A percentile compares a stretch with the other conserved stretches of the same genome.
Evolutionary conservation across 2,329 filamentous ascomycete genomes (phyloP).

Genomic region (Exophiala spinifera): DNA sequence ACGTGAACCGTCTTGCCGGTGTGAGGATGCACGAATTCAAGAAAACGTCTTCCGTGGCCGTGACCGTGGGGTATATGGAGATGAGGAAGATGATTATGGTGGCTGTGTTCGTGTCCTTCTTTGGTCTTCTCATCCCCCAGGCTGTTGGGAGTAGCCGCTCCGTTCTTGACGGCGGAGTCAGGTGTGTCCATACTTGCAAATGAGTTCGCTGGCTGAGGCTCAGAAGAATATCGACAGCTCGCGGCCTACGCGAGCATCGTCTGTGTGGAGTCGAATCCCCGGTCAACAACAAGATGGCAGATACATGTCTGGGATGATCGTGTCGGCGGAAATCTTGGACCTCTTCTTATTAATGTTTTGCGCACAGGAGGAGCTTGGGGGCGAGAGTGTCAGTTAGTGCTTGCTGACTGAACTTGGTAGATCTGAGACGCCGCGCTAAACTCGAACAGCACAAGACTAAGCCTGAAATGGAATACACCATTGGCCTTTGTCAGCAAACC

Average conservation of each 20-base stretch:
- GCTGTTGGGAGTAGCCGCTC: background rate
- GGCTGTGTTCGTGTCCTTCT: conserved; percentile 22
- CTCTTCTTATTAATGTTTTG: background rate
- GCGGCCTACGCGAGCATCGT: no score
- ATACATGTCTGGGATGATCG: background rate
- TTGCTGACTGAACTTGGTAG: background rate
- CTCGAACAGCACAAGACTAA: background rate
- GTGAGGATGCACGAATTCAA: conserved; percentile 55
- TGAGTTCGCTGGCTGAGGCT: background rate
- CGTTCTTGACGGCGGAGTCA: conserved; percentile 5
- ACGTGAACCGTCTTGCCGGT: conserved; percentile 55
- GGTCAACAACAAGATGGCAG: background rate
- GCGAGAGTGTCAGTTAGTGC: background rate
- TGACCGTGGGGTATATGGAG: conserved; percentile 31
- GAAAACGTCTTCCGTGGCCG: conserved; percentile 41
- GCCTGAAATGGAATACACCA: background rate
- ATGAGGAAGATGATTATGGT: no score
- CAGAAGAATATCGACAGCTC: background rate
- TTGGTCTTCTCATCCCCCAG: background rate
- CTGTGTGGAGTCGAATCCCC: no score
- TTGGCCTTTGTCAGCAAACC: background rate
- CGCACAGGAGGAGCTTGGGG: background rate
- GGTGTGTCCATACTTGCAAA: conserved; percentile 4
- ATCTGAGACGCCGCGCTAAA: background rate
- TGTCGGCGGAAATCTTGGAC: background rate